A percentile compares a stretch with the other conserved stretches of the same genome.
Evolutionary conservation across 2,329 filamentous ascomycete species (phyloP).

Genomic region (Clonostachys sp.): DNA sequence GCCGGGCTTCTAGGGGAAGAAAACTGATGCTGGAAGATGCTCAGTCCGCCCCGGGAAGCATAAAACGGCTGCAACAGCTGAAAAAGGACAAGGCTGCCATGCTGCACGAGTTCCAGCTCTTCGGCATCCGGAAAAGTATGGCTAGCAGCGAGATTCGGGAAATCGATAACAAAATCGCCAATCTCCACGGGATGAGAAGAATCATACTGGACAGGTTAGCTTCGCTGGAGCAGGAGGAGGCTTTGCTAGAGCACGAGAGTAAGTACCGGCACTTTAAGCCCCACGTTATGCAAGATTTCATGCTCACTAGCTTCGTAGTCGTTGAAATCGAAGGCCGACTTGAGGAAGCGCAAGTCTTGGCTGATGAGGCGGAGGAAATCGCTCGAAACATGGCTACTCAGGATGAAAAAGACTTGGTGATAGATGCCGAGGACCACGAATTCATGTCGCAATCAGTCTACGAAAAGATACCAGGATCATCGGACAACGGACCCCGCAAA

Average conservation of each 20-base stretch:
- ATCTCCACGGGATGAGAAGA: slow-evolving; percentile 86
- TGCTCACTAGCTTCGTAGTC: slow-evolving; percentile 32
- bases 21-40: slow-evolving; percentile 71
- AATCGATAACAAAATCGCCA: slow-evolving; percentile 94
- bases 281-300: not conserved
- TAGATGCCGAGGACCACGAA: slow-evolving; percentile 40
- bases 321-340: slow-evolving; percentile 57
- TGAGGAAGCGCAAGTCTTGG: slow-evolving; percentile 56
- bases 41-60: slow-evolving; percentile 31
- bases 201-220: slow-evolving; percentile 87
- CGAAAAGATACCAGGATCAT: slow-evolving; percentile 71
- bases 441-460: slow-evolving; percentile 99
- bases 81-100: slow-evolving; percentile 76
- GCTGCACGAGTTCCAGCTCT: slow-evolving; percentile 84
- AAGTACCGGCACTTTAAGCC: slow-evolving; percentile 23
- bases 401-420: slow-evolving; percentile 48
- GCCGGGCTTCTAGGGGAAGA: slow-evolving; percentile 68
- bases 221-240: slow-evolving; percentile 83
- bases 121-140: slow-evolving; percentile 94
- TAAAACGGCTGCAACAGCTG: slow-evolving; percentile 66
- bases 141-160: slow-evolving; percentile 92
- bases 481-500: slow-evolving; percentile 41
- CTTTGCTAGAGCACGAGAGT: slow-evolving; percentile 85
- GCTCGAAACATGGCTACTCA: slow-evolving; percentile 45
- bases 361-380: slow-evolving; percentile 53